Evolutionary conservation across 306 rosid genomes (phyloP).

Genomic region (Cicer cuneatum): DNA sequence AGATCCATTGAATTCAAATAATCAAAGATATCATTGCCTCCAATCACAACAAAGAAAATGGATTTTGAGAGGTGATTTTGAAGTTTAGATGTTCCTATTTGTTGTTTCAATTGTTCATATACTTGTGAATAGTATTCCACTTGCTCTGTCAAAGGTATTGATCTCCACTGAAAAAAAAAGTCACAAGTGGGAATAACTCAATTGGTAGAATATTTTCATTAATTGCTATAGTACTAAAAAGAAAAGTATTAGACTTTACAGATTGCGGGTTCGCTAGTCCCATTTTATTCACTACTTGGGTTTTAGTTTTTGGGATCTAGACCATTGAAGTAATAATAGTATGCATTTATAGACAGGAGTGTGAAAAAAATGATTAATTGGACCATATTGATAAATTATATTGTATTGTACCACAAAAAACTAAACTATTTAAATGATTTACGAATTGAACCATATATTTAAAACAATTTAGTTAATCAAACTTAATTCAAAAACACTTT

Average conservation of each 20-base stretch:
- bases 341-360: too few relatives aligned
- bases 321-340: too few relatives aligned
- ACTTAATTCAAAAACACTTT: too few relatives aligned
- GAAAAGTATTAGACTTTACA: too few relatives aligned
- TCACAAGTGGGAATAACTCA: slow-evolving; percentile 32
- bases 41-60: slow-evolving; percentile 62
- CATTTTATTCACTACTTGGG: background rate
- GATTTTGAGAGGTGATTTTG: slow-evolving; percentile 62
- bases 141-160: slow-evolving; percentile 59
- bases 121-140: slow-evolving; percentile 57
- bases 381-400: too few relatives aligned
- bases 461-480: too few relatives aligned
- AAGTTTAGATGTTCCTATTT: slow-evolving; percentile 50
- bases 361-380: too few relatives aligned
- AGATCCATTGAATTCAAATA: slow-evolving; percentile 55
- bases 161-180: slow-evolving; percentile 41
- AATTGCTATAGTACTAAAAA: too few relatives aligned
- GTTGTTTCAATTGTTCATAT: slow-evolving; percentile 40
- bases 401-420: too few relatives aligned
- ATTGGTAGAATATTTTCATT: slow-evolving; percentile 18
- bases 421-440: too few relatives aligned
- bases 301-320: too few relatives aligned
- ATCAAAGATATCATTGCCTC: slow-evolving; percentile 80
- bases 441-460: too few relatives aligned
- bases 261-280: background rate